Evolutionary conservation across 2,329 filamentous ascomycete genomes (phyloP).

Genomic region (Fusarium sp.): DNA sequence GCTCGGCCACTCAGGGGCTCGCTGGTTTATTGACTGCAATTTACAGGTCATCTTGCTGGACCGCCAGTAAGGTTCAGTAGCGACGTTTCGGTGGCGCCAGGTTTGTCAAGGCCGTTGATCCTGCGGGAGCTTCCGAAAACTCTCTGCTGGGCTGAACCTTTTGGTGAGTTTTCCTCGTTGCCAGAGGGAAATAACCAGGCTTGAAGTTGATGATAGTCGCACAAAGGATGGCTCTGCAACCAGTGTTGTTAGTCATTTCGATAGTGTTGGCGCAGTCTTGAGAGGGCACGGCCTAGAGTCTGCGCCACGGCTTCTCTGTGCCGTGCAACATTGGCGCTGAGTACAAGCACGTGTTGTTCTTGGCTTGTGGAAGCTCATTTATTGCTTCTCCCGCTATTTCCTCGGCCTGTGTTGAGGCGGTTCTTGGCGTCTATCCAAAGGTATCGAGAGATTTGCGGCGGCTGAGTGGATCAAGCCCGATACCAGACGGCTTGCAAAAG

Average conservation of each 20-base stretch:
- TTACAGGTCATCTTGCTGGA: slow-evolving; percentile 5
- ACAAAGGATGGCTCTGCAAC: not conserved
- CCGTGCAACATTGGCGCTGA: not conserved
- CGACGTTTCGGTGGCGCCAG: slow-evolving; percentile 17
- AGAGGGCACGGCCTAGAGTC: not conserved
- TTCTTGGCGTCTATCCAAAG: not conserved
- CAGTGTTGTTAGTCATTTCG: not conserved
- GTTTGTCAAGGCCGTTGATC: slow-evolving; percentile 22
- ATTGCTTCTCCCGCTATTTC: not conserved
- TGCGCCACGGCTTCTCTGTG: not conserved
- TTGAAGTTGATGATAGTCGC: not conserved
- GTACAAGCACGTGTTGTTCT: not conserved
- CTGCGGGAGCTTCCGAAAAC: slow-evolving; percentile 31
- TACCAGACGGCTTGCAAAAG: not conserved
- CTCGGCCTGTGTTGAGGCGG: not conserved
- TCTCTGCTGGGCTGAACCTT: not conserved
- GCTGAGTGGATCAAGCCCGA: not conserved
- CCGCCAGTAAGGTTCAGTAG: slow-evolving; percentile 29
- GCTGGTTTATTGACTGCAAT: slow-evolving; percentile 15
- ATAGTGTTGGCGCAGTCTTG: not conserved
- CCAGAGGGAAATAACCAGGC: not conserved
- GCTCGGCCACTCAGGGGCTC: slow-evolving; percentile 21
- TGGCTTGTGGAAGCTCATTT: not conserved
- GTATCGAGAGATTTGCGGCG: not conserved
- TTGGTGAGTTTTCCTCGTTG: not conserved